Conservation (phyloP, 352 stramenopile species). For the Globisporangium ultimum region DNA sequence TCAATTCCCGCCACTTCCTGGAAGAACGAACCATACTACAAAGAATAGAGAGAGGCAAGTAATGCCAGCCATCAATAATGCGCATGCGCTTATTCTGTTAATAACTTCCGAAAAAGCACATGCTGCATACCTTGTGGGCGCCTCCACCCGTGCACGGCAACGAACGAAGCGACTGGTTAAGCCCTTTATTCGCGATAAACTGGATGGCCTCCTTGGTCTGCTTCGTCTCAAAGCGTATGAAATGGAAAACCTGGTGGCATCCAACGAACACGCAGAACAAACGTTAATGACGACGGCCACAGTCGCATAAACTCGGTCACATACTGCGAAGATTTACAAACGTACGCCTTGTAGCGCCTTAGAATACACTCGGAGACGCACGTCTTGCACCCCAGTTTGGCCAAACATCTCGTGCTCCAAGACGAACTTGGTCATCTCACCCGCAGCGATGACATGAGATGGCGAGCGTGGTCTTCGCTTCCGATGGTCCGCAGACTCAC, state of each 20-base stretch:
- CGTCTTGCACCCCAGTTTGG: constrained; percentile 83
- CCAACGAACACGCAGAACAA: neutral
- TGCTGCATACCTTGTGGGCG: constrained; percentile 67
- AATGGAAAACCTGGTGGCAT: constrained; percentile 90
- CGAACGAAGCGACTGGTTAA: constrained; percentile 78
- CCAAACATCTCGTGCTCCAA: constrained; percentile 80
- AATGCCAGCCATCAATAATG: neutral
- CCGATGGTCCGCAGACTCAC: constrained; percentile 31
- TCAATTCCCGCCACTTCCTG: constrained; percentile 78
- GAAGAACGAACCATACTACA: constrained; percentile 69
- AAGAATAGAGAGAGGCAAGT: neutral
- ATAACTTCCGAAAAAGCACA: neutral
- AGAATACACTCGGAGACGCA: constrained; percentile 79
- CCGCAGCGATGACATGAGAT: constrained; percentile 75
- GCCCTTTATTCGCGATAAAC: constrained; percentile 69
- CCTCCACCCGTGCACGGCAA: constrained; percentile 80
- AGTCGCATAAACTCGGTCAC: too few relatives aligned
- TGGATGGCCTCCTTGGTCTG: constrained; percentile 74
- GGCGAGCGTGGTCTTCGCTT: constrained; percentile 56
- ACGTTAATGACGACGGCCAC: neutral
- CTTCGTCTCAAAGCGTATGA: constrained; percentile 87
- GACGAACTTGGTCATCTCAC: constrained; percentile 87
- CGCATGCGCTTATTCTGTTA: too few relatives aligned
- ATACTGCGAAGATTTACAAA: neutral
- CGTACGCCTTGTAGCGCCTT: constrained; percentile 88